phyloP scores from a whole-genome alignment of 768 basidiomycete genomes.

The Leccinum variicolor region DNA sequence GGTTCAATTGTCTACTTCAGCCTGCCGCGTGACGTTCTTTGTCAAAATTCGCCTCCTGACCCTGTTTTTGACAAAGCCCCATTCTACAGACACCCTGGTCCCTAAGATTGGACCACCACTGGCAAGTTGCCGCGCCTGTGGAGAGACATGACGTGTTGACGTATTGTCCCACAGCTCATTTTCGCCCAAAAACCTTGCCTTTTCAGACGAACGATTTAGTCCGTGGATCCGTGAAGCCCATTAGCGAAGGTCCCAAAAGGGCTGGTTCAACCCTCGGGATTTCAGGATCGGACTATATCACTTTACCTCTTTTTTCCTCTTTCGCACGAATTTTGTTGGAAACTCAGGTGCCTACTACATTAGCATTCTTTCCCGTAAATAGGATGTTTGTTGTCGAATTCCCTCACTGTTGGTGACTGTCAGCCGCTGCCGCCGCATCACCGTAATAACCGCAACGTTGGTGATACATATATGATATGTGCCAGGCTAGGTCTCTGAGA shows the following conservation, averaged over 20 bases:
- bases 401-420: constrained; percentile 10
- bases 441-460: constrained; percentile 5
- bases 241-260: constrained; percentile 11
- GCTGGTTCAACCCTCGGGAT: constrained; percentile 2
- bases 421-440: constrained; percentile 17
- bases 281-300: constrained; percentile 15
- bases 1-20: constrained; percentile 14
- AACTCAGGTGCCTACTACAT: constrained; percentile 12
- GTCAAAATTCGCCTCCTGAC: constrained; percentile 7
- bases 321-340: constrained; percentile 16
- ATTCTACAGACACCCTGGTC: constrained; percentile 3
- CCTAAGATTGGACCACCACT: not conserved
- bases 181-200: constrained; percentile 9
- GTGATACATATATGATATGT: constrained; percentile 1
- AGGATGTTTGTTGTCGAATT: constrained; percentile 11
- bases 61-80: constrained; percentile 11
- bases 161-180: constrained; percentile 12
- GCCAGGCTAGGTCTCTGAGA: constrained; percentile 12
- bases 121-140: constrained; percentile 16
- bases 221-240: constrained; percentile 11
- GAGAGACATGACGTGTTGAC: constrained; percentile 25
- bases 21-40: constrained; percentile 18
- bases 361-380: constrained; percentile 15
- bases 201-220: constrained; percentile 2
- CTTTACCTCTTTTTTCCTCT: constrained; percentile 1